Base-by-base conservation (phyloP, 305 asterid species). In the Fraxinus ornus region DNA sequence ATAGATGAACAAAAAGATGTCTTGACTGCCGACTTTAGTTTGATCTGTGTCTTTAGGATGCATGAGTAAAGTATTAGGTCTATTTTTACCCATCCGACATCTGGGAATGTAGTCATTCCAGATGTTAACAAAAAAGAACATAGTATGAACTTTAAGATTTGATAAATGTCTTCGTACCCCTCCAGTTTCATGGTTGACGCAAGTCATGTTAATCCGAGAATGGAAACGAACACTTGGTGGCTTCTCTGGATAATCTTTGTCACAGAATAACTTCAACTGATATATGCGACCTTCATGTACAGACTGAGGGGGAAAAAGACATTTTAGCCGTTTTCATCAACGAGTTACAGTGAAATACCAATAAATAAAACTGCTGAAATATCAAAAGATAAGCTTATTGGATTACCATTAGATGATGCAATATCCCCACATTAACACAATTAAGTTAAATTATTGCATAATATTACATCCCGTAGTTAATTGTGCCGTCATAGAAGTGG, bases 211-310 rank as follows among this genome's bases (percentile, higher is more conserved):
- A 37, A 89, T 41, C 73, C 90, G 88, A 68, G 90, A 89, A 86
- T 89, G 90, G 84, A 89, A 89, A 17, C 92, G 90, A 66, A 88
- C 90, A 80, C 74, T 86, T 72, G 92, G 92, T 79, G 92, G 92
- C 85, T 86, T 89, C 88, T 89, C 92, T 12, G 92, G 92, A 75
- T 89, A 89, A 86, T 89, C 92, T 86, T 89, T 89, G 88, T 89
- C 92, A 66, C 92, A 89, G 68, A 89, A 88, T 80, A 89, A 77
- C 91, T 89, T 89, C 88, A 89, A 73, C 85, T 89, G 91, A 80
- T 89, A 89, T 77, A 89, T 88, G 80, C 92, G 91, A n/a, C 91
- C 92, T 84, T 89, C 92, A 30, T 89, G 92, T 81, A 89, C 92
- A 60, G 89, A 87, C 92, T 89, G 81, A 4, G 1, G 19, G 72